Conservation (phyloP, 139 green algal genomes). For the Pleodorina starrii region DNA sequence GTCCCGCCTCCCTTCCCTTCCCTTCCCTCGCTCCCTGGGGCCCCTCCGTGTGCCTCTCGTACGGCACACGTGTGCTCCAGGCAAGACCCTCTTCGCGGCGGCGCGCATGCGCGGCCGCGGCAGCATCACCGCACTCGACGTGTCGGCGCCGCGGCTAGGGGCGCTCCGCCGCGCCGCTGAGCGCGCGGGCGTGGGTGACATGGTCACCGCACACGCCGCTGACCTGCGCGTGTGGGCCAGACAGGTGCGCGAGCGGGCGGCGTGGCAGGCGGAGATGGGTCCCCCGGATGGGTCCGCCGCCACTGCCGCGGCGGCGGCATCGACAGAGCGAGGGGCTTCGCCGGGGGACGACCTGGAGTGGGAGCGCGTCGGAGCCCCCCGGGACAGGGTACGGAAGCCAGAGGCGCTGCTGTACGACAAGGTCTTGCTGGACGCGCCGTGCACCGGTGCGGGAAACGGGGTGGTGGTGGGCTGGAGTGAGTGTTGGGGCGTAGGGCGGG, state of each 20-base stretch:
- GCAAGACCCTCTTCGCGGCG: conserved; percentile 90
- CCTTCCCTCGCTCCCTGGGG: background rate
- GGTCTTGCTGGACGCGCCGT: conserved; percentile 94
- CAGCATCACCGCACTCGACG: conserved; percentile 72
- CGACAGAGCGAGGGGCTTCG: background rate
- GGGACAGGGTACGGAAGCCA: too few relatives aligned
- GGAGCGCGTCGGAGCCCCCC: background rate
- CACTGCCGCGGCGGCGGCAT: too few relatives aligned
- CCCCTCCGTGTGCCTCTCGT: background rate
- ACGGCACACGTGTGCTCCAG: conserved; percentile 48
- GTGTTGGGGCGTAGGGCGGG: too few relatives aligned
- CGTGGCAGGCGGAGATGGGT: conserved; percentile 6
- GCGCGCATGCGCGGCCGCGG: conserved; percentile 51
- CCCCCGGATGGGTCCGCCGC: background rate
- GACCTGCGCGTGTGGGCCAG: conserved; percentile 60
- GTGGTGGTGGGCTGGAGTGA: too few relatives aligned
- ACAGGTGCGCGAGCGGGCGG: background rate
- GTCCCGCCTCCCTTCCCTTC: background rate
- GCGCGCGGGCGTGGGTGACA: conserved; percentile 41
- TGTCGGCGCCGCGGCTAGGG: conserved; percentile 47
- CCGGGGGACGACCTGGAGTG: background rate
- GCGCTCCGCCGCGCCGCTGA: conserved; percentile 56
- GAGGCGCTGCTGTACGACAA: conserved; percentile 69
- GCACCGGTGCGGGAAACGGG: conserved; percentile 77
- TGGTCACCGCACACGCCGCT: background rate